Base-by-base conservation (phyloP, 257 asterid genomes). In the Ehretia macrophylla region DNA sequence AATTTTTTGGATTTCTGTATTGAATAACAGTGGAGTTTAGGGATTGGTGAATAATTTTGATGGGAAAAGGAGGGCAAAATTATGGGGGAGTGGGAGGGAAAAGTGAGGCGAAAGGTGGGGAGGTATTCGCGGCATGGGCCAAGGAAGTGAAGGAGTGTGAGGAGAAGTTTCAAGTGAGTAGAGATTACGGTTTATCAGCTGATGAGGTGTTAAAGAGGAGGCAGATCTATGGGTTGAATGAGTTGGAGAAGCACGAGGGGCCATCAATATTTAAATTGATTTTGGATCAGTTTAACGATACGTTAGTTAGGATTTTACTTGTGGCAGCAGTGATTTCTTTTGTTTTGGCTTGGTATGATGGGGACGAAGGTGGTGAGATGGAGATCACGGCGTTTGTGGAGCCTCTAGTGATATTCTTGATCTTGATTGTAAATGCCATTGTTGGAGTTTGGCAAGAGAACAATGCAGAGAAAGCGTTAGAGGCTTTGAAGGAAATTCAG, bases 361-460 rank as follows among this genome's bases (percentile, higher is more conserved):
- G 99, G 27, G 95, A 90, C 0, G 93, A 87, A 75, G 99, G 97
- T 0, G 99, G 94, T 57, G 96, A 93, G 75, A 89, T 71, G 96
- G 95, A 72, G 84, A 89, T 89, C 74, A 93, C 99, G 0, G 99
- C 99, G 0, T 93, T 93, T 58, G 99, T 93, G 67, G 99, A 93
- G 76, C 99, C 99, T 13, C 50, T 93, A 66, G 97, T 93, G 40
- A 93, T 93, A 72, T 93, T 93, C 61, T 72, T 93, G 74, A 93
- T 93, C 62, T 77, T 93, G 85, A 93, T 93, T 55, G 95, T 93
- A 78, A 93, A 93, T 69, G 99, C 99, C 0, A 73, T 78, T 52
- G 99, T 93, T 22, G 99, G 97, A 58, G 99, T 93, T 27, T 93
- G 99, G 99, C 99, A 93, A 77, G 99, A 93, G 80, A 93, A 83